These are phyloP conservation scores for Debaryomyces fabryi DNA, from an alignment of 1,139 yeast species.

Conservation along the genomic window DNA sequence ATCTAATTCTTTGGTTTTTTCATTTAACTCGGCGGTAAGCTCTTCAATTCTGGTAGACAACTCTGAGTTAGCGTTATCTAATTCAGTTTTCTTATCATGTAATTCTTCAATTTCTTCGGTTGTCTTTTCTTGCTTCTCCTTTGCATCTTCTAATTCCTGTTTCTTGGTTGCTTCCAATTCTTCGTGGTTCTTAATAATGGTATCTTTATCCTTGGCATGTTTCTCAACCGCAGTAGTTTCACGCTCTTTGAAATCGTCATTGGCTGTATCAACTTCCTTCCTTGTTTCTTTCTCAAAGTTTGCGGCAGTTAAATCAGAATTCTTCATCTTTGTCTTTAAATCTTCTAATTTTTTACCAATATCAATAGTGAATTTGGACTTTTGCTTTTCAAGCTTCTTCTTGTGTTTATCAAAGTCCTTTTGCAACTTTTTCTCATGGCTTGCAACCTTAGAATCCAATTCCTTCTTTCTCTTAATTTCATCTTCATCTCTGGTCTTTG, in stretches of 20 bases:
- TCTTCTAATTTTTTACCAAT: constrained; percentile 40
- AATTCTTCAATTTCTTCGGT: constrained; percentile 49
- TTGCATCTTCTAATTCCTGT: constrained; percentile 52
- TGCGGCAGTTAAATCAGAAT: constrained; percentile 36
- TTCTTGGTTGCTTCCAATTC: constrained; percentile 51
- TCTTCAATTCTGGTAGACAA: constrained; percentile 43
- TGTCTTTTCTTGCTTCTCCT: constrained; percentile 48
- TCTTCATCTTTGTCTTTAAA: constrained; percentile 32
- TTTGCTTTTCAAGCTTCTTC: constrained; percentile 42
- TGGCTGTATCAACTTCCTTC: constrained; percentile 49
- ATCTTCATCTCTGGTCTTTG: constrained; percentile 50
- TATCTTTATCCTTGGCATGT: constrained; percentile 50
- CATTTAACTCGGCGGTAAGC: constrained; percentile 44
- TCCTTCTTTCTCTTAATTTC: constrained; percentile 47
- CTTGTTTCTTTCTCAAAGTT: constrained; percentile 43
- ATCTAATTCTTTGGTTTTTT: constrained; percentile 42
- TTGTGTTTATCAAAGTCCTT: constrained; percentile 46
- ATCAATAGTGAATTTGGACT: constrained; percentile 42
- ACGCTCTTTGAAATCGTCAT: constrained; percentile 46
- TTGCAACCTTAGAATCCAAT: constrained; percentile 38
- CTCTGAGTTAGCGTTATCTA: constrained; percentile 48
- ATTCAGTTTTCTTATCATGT: constrained; percentile 44
- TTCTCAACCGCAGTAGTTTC: constrained; percentile 51
- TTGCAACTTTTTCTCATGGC: constrained; percentile 48
- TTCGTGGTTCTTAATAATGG: constrained; percentile 46